Base-by-base conservation (phyloP, 371 early-diverging fungal genomes). In the Mortierella sp. region DNA sequence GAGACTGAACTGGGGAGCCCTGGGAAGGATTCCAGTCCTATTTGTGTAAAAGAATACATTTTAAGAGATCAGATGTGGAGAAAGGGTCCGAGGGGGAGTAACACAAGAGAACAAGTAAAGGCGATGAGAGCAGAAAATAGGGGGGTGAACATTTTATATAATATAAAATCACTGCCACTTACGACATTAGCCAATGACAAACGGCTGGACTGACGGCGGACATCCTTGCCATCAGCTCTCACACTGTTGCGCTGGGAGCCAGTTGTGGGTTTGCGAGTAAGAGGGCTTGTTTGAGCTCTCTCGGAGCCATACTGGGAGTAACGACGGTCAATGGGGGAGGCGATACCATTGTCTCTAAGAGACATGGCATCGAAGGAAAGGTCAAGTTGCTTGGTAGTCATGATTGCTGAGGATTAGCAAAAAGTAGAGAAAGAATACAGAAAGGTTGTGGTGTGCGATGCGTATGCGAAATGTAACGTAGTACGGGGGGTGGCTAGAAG, bases 361-460 rank as follows among this genome's bases (percentile, higher is more conserved):
- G 78, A 80, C 65, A 87, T 70, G 71, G 86, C 86, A 67, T 87
- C 87, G 65, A 83, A 78, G 68, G 81, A 74, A 51, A 78, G 65
- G 71, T 73, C 70, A 54, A 83, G 75, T 62, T 68, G 81, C 76
- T 85, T 85, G 84, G 84, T 72, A 67, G 75, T 73, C 78, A 78
- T 70, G 65, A 70, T 59, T 59, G 64, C 54, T 22, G 62, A 66
- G 65, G 60, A 68, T 59, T 54, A 45, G 61, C 54, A 52, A 52
- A 35, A 45, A 54, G 22, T 55, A 61, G 35, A 55, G 28, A 24
- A n/a, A 24, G 57, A 43, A 61, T 6, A 61, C 35, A 39, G 24
- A n/a, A 37, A 26, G 40, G 26, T 8, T 18, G 49, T 5, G 0
- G 63, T 24, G 54, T 52, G 54, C 54, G 26, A 54, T 54, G 54